Percentiles rank a stretch among this genome's conserved stretches.
Conservation (phyloP, 1,139 yeast genomes). For the Yamadazyma diospyri region DNA sequence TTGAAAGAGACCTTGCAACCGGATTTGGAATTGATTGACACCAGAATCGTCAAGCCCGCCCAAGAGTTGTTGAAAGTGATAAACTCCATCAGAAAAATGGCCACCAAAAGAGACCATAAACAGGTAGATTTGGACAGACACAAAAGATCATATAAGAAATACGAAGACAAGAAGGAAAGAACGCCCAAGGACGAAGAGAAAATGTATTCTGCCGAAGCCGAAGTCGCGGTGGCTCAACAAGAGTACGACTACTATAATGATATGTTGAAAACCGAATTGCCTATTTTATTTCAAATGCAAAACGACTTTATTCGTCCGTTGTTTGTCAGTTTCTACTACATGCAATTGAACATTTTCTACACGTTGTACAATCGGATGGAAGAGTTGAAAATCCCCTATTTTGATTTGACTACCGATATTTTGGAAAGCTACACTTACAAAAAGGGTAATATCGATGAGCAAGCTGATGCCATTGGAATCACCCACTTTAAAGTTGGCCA, state of each 20-base stretch:
- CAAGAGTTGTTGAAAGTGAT: constrained; percentile 84
- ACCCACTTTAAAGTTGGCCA: constrained; percentile 89
- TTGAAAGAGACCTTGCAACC: constrained; percentile 85
- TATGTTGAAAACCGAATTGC: constrained; percentile 86
- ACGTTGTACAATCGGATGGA: constrained; percentile 88
- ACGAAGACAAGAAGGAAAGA: constrained; percentile 78
- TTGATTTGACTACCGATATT: constrained; percentile 80
- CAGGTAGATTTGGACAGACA: constrained; percentile 92
- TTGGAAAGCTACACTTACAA: constrained; percentile 73
- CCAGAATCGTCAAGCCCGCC: constrained; percentile 87
- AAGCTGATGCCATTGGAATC: constrained; percentile 78
- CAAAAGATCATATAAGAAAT: constrained; percentile 62
- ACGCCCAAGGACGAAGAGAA: constrained; percentile 88
- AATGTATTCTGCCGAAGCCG: constrained; percentile 85
- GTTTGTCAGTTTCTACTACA: constrained; percentile 89
- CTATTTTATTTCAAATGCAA: constrained; percentile 80
- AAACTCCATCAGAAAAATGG: constrained; percentile 83
- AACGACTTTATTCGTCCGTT: constrained; percentile 89
- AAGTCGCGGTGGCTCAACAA: constrained; percentile 85
- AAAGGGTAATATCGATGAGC: constrained; percentile 89
- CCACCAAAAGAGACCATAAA: constrained; percentile 92
- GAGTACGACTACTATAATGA: constrained; percentile 96
- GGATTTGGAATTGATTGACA: constrained; percentile 87
- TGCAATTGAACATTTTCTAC: constrained; percentile 96
- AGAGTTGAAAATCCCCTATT: constrained; percentile 94